These are phyloP conservation scores for Starmerella bombicola DNA, from an alignment of 805 yeast genomes.

Conservation along the genomic window DNA sequence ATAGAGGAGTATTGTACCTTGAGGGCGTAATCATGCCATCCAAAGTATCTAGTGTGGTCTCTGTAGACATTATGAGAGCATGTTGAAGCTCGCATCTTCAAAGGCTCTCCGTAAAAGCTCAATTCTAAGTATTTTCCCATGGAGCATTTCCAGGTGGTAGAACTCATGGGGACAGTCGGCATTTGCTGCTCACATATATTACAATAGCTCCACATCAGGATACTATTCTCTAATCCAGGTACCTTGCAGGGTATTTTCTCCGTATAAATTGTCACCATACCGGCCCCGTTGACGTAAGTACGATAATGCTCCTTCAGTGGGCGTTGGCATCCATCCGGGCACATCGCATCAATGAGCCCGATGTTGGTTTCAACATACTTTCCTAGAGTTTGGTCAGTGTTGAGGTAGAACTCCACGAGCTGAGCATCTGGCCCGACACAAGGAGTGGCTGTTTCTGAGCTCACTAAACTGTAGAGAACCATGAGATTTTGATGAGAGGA, in stretches of 20 bases:
- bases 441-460: slow-evolving; percentile 74
- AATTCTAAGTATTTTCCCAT: slow-evolving; percentile 88
- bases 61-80: slow-evolving; percentile 74
- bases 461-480: slow-evolving; percentile 68
- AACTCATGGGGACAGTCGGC: slow-evolving; percentile 71
- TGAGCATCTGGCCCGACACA: slow-evolving; percentile 85
- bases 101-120: slow-evolving; percentile 56
- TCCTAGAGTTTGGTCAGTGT: slow-evolving; percentile 80
- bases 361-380: slow-evolving; percentile 73
- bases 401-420: slow-evolving; percentile 77
- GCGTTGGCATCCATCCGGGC: slow-evolving; percentile 76
- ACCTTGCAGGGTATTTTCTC: slow-evolving; percentile 47
- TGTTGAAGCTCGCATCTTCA: slow-evolving; percentile 46
- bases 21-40: slow-evolving; percentile 64
- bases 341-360: slow-evolving; percentile 48
- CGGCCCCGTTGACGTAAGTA: slow-evolving; percentile 79
- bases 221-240: slow-evolving; percentile 51
- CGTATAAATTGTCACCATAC: slow-evolving; percentile 64
- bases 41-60: slow-evolving; percentile 74
- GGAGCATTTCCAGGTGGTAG: slow-evolving; percentile 77
- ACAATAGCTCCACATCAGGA: slow-evolving; percentile 87
- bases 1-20: slow-evolving; percentile 65
- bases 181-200: slow-evolving; percentile 62
- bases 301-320: slow-evolving; percentile 60
- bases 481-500: slow-evolving; percentile 67